Conservation (phyloP, 305 asterid genomes). For the Nicotiana rustica region DNA sequence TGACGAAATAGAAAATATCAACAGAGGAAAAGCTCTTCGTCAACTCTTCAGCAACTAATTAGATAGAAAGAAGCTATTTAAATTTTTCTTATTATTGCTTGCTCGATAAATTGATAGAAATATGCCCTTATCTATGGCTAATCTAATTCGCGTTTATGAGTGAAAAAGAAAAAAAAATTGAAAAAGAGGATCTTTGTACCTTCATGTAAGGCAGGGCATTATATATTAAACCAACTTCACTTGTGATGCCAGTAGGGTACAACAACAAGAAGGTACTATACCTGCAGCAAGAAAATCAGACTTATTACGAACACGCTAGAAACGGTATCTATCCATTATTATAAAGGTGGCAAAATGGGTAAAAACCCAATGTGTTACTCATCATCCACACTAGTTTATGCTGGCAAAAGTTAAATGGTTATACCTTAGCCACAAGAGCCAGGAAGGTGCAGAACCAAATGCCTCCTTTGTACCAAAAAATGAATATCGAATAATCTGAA, state of each 20-base stretch:
- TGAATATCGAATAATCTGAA: conserved; percentile 69
- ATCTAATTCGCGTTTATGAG: not conserved
- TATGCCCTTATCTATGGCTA: not conserved
- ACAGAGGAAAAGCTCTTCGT: not conserved
- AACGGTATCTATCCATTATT: not conserved
- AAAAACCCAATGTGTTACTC: not conserved
- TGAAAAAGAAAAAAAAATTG: not conserved
- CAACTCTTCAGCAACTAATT: not conserved
- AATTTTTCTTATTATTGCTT: not conserved
- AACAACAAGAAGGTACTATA: conserved; percentile 83
- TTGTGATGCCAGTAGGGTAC: conserved; percentile 86
- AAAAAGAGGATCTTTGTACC: conserved; percentile 36
- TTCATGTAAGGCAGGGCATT: conserved; percentile 61
- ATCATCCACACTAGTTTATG: not conserved
- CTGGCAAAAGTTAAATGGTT: not conserved
- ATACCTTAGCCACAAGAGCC: conserved; percentile 84
- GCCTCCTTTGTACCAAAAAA: conserved; percentile 86
- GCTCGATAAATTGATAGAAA: not conserved
- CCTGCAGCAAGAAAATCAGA: conserved; percentile 46
- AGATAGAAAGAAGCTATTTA: not conserved
- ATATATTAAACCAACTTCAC: conserved; percentile 83
- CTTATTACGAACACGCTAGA: not conserved
- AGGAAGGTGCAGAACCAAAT: conserved; percentile 74
- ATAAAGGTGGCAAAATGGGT: not conserved
- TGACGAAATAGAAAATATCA: not conserved